Evolutionary conservation across 139 green algal species (phyloP).

Genomic region (Closterium sp.): DNA sequence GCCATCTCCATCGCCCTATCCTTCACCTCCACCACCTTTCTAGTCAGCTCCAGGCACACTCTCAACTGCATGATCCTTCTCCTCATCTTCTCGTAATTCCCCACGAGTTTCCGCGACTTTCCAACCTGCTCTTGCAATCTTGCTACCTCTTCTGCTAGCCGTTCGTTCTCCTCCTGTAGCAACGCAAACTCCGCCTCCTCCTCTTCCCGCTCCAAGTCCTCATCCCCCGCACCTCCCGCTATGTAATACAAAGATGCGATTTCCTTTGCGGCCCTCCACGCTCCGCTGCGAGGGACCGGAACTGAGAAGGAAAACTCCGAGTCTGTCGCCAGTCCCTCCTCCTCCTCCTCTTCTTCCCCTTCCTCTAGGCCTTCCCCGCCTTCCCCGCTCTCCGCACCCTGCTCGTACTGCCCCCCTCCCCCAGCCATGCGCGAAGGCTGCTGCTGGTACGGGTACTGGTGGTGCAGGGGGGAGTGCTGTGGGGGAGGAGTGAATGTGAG

Average conservation of each 20-base stretch:
- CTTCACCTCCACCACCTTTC: constrained; percentile 9
- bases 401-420: background rate
- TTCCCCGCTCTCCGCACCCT: background rate
- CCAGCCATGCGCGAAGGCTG: background rate
- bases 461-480: background rate
- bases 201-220: background rate
- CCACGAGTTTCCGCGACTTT: background rate
- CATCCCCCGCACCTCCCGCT: background rate
- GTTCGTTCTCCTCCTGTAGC: background rate
- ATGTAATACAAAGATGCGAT: background rate
- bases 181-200: background rate
- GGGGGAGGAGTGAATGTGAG: background rate
- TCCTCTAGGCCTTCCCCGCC: background rate
- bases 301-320: constrained; percentile 2
- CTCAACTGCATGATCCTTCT: background rate
- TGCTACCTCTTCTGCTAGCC: background rate
- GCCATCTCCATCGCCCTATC: background rate
- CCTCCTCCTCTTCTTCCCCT: no score
- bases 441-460: background rate
- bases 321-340: background rate
- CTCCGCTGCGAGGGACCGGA: background rate
- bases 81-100: constrained; percentile 8
- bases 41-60: background rate
- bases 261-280: background rate
- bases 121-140: background rate